These are phyloP conservation scores for Hibiscus mutabilis DNA, from an alignment of 345 rosid genomes.

Conservation along the genomic window DNA sequence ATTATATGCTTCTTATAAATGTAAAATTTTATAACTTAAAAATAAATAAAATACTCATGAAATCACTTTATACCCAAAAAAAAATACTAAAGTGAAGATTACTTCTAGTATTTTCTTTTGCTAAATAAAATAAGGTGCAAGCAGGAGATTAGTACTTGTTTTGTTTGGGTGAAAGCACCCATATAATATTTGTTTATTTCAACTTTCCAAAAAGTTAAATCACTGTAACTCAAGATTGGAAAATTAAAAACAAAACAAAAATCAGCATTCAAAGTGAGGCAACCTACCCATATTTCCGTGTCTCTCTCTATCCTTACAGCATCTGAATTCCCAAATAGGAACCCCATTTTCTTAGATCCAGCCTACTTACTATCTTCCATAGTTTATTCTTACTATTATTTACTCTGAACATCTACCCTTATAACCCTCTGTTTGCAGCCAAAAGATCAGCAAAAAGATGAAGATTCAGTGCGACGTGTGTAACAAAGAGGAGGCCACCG, in stretches of 20 bases:
- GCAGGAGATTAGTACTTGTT: no score
- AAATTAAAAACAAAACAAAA: not conserved
- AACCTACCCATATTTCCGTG: slow-evolving; percentile 8
- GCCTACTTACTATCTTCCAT: not conserved
- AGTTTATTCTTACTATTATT: not conserved
- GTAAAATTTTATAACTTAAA: not conserved
- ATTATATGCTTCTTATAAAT: not conserved
- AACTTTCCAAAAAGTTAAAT: not conserved
- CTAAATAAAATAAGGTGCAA: not conserved
- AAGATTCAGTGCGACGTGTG: slow-evolving; percentile 19
- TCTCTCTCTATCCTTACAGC: slow-evolving; percentile 6
- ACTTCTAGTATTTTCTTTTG: not conserved
- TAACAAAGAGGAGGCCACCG: slow-evolving; percentile 9
- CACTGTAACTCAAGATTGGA: not conserved
- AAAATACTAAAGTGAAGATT: not conserved
- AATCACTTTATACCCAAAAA: no score
- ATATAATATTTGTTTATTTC: not conserved
- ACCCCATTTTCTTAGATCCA: slow-evolving; percentile 1
- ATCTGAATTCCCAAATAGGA: not conserved
- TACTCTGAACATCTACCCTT: not conserved
- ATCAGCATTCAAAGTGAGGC: not conserved
- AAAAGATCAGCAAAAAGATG: not conserved
- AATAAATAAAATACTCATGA: not conserved
- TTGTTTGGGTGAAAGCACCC: not conserved
- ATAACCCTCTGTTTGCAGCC: not conserved